These are phyloP conservation scores for Leucaena leucocephala DNA, from an alignment of 306 rosid species.

Conservation along the genomic window DNA sequence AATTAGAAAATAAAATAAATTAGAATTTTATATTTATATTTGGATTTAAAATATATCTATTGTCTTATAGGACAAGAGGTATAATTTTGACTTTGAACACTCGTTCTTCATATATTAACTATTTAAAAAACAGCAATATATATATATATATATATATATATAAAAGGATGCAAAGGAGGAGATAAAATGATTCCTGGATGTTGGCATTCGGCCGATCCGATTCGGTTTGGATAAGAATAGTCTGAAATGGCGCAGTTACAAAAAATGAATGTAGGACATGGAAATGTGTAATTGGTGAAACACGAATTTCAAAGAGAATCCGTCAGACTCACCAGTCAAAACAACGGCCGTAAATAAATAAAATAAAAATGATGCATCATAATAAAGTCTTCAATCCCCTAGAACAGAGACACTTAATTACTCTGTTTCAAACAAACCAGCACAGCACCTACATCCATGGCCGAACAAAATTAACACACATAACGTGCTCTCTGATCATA, in stretches of 20 bases:
- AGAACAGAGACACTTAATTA: neutral
- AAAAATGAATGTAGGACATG: constrained; percentile 1
- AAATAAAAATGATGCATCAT: neutral
- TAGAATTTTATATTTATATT: too few species aligned
- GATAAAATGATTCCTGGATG: constrained; percentile 5
- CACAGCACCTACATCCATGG: neutral
- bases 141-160: neutral
- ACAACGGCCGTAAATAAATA: neutral
- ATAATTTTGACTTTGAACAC: too few species aligned
- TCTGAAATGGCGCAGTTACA: neutral
- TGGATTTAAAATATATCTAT: too few species aligned
- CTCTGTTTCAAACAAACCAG: neutral
- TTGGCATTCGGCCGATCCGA: neutral
- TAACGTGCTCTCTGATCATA: neutral
- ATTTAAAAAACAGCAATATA: neutral
- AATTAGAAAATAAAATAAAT: too few species aligned
- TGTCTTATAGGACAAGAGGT: too few species aligned
- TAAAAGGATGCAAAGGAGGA: too few species aligned
- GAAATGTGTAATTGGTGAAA: constrained; percentile 3
- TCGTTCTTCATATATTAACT: too few species aligned
- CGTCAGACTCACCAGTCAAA: neutral
- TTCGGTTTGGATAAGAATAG: neutral
- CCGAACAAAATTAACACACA: neutral
- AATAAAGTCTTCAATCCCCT: neutral
- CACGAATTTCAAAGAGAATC: constrained; percentile 14